Evolutionary conservation across 78 protist genomes (phyloP).

Genomic region (Dictyostelium firmibasis): DNA sequence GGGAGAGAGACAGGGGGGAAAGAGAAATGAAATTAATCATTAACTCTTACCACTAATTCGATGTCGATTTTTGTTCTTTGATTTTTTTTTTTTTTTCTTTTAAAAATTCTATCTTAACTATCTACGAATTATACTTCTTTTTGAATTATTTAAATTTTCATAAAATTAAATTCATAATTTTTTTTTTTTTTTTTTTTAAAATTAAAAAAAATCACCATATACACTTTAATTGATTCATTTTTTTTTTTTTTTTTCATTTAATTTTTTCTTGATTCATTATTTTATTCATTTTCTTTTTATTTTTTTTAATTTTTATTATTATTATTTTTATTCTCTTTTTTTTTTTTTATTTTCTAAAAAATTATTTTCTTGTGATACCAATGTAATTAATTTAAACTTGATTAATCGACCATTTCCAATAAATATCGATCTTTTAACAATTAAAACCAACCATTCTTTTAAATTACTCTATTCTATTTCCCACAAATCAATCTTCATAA

Average conservation of each 20-base stretch:
- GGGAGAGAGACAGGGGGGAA: background rate
- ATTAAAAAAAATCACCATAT: no score
- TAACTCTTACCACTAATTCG: background rate
- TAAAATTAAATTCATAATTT: no score
- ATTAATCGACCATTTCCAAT: background rate
- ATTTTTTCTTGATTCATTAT: no score
- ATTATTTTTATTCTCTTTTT: no score
- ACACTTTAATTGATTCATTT: no score
- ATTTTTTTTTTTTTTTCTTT: no score
- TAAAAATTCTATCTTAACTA: background rate
- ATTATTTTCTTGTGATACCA: background rate
- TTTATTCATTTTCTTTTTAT: no score
- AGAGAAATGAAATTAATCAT: background rate
- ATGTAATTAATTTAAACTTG: background rate
- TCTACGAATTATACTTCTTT: background rate
- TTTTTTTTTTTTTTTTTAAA: no score
- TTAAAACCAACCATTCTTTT: background rate
- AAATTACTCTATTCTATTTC: background rate
- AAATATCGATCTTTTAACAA: background rate
- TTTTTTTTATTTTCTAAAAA: no score
- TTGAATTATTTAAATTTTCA: background rate
- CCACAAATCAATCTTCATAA: background rate
- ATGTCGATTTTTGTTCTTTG: background rate
- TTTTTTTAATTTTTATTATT: no score
- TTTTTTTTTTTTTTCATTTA: no score